These are phyloP conservation scores for Cucumis variabilis DNA, from an alignment of 331 rosid species.

Conservation along the genomic window DNA sequence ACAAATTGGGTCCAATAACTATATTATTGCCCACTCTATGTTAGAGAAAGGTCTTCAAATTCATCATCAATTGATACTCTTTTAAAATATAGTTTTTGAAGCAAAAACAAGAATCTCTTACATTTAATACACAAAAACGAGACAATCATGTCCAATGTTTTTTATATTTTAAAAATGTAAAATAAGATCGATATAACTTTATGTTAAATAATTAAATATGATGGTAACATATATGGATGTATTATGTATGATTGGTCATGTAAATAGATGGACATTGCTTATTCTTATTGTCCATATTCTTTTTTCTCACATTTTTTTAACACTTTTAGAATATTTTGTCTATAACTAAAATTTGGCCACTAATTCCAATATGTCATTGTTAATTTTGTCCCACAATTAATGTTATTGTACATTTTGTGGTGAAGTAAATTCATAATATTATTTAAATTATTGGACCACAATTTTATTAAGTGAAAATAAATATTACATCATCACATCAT, in stretches of 20 bases:
- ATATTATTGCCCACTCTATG: neutral
- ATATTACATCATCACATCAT: neutral
- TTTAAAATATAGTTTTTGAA: neutral
- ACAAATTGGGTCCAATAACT: neutral
- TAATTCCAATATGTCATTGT: neutral
- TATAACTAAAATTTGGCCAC: conserved; percentile 14
- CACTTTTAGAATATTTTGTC: neutral
- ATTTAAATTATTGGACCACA: conserved; percentile 6
- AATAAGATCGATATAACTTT: neutral
- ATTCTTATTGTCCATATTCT: neutral
- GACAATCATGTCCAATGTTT: neutral
- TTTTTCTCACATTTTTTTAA: neutral
- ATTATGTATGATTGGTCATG: neutral
- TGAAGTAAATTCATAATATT: neutral
- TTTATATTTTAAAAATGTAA: neutral
- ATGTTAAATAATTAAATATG: neutral
- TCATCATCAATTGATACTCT: neutral
- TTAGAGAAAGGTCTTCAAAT: neutral
- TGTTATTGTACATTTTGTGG: neutral
- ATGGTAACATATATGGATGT: neutral
- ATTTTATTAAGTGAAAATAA: neutral
- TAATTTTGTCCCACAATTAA: neutral
- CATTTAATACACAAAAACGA: neutral
- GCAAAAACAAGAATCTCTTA: no score
- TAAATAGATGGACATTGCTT: neutral